Evolutionary conservation across 257 asterid species (phyloP), one percentile per base, ranked within the genome.

Genomic region (Verbena officinalis): DNA sequence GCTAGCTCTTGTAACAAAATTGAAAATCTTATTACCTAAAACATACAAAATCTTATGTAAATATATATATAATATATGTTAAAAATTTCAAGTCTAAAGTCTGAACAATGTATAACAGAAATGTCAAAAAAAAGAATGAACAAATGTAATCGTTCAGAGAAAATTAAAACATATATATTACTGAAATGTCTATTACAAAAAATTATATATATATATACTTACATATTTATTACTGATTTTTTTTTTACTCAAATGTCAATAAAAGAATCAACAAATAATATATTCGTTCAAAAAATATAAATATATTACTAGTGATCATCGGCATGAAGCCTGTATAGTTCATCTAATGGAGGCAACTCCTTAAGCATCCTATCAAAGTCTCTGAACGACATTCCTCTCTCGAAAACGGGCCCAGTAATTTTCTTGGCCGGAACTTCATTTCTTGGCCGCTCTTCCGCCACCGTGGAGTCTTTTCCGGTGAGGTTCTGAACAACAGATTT

Each of bases 401-500:
- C 68, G 55, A 75, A 10, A 19, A 59, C 72, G 15, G 83, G 62
- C 24, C 21, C 19, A 44, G 9, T 45, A 33, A 34, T 11, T 17
- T 58, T 44, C 17, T 16, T 22, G 36, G 51, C 69, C 24, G 60
- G n/a, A 3, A 8, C 22, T 11, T 27, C 68, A 1, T 45, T 46
- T 17, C 27, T n/a, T n/a, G n/a, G 36, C 30, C 4, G 52, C 15
- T n/a, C 15, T 13, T 56, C 58, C 24, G 62, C 67, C 58, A 9
- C 62, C n/a, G 57, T 14, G 0, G 89, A 45, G 46, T 81, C 77
- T 46, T 82, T 89, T 4, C 96, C 88, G 48, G 95, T 86, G 62
- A 89, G 88, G 12, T 65, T 77, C 50, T 89, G 95, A 11, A 88
- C 95, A 0, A 86, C 95, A 3, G 89, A 78, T 62, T 89, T 89